These are phyloP conservation scores for Taphrina deformans DNA, from an alignment of 1,139 yeast species.

Conservation along the genomic window DNA sequence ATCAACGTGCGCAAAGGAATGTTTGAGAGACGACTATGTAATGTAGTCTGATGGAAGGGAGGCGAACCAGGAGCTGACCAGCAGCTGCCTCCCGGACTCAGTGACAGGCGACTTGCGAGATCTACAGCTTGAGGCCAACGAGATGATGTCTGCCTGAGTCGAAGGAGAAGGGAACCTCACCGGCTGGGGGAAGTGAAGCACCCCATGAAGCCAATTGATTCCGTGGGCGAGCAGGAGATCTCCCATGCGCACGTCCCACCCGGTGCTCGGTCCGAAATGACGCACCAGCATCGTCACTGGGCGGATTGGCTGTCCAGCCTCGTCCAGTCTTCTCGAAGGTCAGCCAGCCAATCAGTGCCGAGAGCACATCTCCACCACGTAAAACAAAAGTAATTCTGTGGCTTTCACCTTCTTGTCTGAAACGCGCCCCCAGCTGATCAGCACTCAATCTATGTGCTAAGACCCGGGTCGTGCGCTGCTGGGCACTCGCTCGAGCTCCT, in stretches of 20 bases:
- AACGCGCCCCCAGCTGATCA: neutral
- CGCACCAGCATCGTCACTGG: conserved; percentile 3
- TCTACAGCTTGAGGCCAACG: neutral
- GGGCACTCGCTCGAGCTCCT: neutral
- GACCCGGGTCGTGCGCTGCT: too few species aligned
- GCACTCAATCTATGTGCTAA: too few species aligned
- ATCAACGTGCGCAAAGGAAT: too few species aligned
- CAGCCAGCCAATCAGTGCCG: neutral
- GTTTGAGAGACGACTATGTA: too few species aligned
- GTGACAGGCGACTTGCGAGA: neutral
- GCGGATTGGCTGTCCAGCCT: neutral
- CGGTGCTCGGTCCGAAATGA: neutral
- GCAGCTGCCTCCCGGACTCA: too few species aligned
- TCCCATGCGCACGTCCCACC: neutral
- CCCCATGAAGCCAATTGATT: too few species aligned
- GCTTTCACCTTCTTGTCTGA: neutral
- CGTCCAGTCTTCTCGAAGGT: neutral
- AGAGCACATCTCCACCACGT: neutral
- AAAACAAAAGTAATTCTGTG: neutral
- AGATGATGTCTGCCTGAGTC: neutral
- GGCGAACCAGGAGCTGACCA: too few species aligned
- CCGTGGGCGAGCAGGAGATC: neutral
- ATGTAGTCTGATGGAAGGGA: too few species aligned
- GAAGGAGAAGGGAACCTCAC: neutral
- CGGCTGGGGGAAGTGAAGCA: too few species aligned